phyloP scores from a whole-genome alignment of 2,329 filamentous ascomycete genomes.

The Dothistroma pini region DNA sequence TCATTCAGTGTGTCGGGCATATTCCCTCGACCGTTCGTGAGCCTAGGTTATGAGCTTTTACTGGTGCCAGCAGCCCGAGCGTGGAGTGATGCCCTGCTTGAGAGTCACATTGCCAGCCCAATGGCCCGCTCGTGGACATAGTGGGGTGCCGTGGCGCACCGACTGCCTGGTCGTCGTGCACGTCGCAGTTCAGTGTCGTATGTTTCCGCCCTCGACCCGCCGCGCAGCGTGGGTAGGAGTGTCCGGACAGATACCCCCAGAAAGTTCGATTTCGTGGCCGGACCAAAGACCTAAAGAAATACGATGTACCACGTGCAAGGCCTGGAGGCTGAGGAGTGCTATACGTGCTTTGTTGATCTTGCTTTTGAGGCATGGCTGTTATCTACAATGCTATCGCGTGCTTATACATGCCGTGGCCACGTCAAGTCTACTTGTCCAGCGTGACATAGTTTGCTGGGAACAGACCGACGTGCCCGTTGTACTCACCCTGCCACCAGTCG shows the following conservation, averaged over 20 bases:
- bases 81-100: neutral
- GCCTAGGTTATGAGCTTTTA: neutral
- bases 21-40: neutral
- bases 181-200: neutral
- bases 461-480: conserved; percentile 72
- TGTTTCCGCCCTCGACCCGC: neutral
- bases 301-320: neutral
- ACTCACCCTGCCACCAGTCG: conserved; percentile 97
- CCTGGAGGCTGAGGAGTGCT: neutral
- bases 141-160: neutral
- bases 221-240: neutral
- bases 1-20: neutral
- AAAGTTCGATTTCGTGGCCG: too few relatives aligned
- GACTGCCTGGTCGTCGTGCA: neutral
- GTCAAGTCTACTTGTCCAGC: conserved; percentile 41
- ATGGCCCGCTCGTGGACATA: neutral
- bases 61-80: neutral
- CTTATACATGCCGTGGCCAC: neutral
- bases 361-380: neutral
- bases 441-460: conserved; percentile 61
- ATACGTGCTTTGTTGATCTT: neutral
- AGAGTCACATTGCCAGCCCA: neutral
- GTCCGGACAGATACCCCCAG: too few relatives aligned
- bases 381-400: neutral
- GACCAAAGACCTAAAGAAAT: too few relatives aligned